phyloP scores from a whole-genome alignment of 2,329 filamentous ascomycete species.

The Xylariaceae sp. region DNA sequence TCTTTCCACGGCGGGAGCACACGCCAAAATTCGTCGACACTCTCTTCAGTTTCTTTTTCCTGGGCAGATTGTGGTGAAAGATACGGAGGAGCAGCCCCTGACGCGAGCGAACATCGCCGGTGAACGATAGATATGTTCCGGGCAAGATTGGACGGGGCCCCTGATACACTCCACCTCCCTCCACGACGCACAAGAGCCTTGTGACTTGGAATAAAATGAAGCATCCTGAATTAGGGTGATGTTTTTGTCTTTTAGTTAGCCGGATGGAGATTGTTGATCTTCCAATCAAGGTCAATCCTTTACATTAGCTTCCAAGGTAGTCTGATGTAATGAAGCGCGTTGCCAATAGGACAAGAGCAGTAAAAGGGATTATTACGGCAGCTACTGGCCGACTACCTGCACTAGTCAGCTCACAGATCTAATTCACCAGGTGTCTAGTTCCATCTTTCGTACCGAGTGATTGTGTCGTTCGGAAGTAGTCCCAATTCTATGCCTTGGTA shows the following conservation, averaged over 20 bases:
- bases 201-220: neutral
- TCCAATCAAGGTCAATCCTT: neutral
- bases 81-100: neutral
- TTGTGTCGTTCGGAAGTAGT: neutral
- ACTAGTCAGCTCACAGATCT: neutral
- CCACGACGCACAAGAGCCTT: neutral
- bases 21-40: conserved; percentile 27
- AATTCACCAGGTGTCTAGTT: no score
- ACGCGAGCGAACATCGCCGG: neutral
- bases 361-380: neutral
- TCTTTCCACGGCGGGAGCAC: conserved; percentile 19
- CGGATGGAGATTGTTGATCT: neutral
- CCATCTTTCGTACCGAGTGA: neutral
- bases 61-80: neutral
- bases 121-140: conserved; percentile 1
- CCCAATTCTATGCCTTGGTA: neutral
- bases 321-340: no score
- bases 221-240: conserved; percentile 2
- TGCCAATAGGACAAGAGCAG: no score
- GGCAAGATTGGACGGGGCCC: neutral
- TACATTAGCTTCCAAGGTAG: neutral
- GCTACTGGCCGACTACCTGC: neutral
- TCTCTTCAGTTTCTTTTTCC: neutral
- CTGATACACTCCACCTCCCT: neutral
- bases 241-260: neutral